Evolutionary conservation across 2,329 filamentous ascomycete genomes (phyloP), one percentile per base, ranked within the genome.

Genomic region (Cercospora zeina): DNA sequence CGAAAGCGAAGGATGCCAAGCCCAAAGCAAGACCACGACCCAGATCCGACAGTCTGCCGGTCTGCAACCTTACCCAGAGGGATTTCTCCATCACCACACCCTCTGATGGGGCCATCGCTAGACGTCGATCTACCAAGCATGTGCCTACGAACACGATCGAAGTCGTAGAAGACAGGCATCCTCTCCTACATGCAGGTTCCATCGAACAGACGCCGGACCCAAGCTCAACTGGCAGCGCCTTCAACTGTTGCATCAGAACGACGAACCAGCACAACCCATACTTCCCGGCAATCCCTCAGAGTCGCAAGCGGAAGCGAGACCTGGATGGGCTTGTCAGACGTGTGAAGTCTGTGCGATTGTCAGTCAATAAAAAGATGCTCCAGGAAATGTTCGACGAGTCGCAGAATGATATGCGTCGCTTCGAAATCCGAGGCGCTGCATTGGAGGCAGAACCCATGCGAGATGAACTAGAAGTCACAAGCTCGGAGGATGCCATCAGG

Each of bases 361-460:
- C 61, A 5, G 54, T 57, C 42, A 58, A 60, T 16, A 55, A 54
- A 31, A 59, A 53, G 27, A 56, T 54, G 34, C 57, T 63, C 45
- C 51, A 49, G 24, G 45, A 63, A 3, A 30, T 63, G 2, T 57
- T 56, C 14, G 61, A 63, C n/a, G 61, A 63, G 39, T 59, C 50
- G 30, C 51, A 63, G 24, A 49, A 59, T 27, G 61, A 63, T 47
- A 27, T 59, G 11, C 58, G 51, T 39, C 58, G 61, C 6, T 63
- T 39, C 21, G 36, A 55, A 36, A 47, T 59, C 19, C 51, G 61
- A 24, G 37, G 49, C 50, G 31, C 57, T 19, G 57, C 57, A 30
- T 30, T 63, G 4, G 61, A 63, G 34, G 36, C 21, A 1, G 39
- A 54, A 37, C 24, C 50, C 8, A 39, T 60, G 3, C 24, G 39